Conservation (phyloP, 805 yeast genomes). For the Grigorovia yakushimaensis region DNA sequence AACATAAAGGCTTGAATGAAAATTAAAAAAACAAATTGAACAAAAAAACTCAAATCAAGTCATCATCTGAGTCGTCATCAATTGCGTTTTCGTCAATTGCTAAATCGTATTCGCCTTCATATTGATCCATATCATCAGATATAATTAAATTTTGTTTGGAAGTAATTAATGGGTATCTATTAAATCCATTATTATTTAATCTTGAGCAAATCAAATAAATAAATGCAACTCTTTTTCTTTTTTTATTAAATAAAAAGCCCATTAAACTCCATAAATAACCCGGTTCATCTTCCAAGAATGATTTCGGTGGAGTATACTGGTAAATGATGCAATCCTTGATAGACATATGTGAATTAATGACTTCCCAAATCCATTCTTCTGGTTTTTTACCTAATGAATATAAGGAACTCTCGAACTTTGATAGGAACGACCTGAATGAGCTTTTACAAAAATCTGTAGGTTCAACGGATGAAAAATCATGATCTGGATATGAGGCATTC, state of each 20-base stretch:
- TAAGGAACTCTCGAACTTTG: slow-evolving; percentile 68
- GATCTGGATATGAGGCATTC: slow-evolving; percentile 91
- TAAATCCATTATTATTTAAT: slow-evolving; percentile 29
- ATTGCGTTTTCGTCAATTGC: slow-evolving; percentile 33
- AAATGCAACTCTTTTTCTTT: slow-evolving; percentile 84
- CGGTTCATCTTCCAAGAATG: slow-evolving; percentile 31
- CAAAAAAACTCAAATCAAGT: slow-evolving; percentile 2
- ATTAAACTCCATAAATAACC: slow-evolving; percentile 44
- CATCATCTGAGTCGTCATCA: slow-evolving; percentile 30
- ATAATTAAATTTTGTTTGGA: slow-evolving; percentile 24
- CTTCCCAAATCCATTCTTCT: slow-evolving; percentile 79
- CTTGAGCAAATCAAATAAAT: slow-evolving; percentile 56
- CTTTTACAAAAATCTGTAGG: slow-evolving; percentile 65
- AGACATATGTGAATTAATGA: slow-evolving; percentile 73
- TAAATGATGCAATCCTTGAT: slow-evolving; percentile 46
- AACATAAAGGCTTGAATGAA: no score
- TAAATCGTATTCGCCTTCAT: slow-evolving; percentile 39
- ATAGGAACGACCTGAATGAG: slow-evolving; percentile 39
- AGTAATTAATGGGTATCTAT: slow-evolving; percentile 18
- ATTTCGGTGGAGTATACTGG: slow-evolving; percentile 40
- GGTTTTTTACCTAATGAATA: slow-evolving; percentile 50
- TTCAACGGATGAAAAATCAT: slow-evolving; percentile 79
- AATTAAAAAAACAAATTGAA: background rate
- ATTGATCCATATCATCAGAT: slow-evolving; percentile 32
- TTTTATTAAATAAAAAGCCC: slow-evolving; percentile 89